These are phyloP conservation scores for Geosmithia morbida DNA, from an alignment of 2,329 filamentous ascomycete genomes.

Conservation along the genomic window DNA sequence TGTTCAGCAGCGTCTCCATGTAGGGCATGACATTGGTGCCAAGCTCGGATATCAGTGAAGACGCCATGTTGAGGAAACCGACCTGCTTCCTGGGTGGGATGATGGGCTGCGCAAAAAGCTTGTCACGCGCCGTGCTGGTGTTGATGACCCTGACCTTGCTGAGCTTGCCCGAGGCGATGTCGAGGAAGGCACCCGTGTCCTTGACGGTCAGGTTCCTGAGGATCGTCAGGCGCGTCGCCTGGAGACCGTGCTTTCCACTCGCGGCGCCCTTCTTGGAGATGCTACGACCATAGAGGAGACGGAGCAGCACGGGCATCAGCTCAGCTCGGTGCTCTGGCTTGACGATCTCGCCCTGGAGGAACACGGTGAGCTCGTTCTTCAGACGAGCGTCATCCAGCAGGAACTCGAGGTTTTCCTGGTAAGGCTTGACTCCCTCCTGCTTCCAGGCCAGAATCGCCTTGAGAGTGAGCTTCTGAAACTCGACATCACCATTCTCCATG, in stretches of 20 bases:
- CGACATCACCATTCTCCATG: constrained; percentile 75
- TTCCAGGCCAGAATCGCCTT: constrained; percentile 88
- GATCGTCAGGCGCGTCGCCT: constrained; percentile 67
- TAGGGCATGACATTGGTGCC: constrained; percentile 59
- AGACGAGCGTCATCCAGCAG: constrained; percentile 84
- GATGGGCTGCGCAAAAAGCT: constrained; percentile 41
- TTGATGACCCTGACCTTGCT: constrained; percentile 44
- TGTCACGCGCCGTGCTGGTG: constrained; percentile 26
- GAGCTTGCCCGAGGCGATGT: constrained; percentile 65
- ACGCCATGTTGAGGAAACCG: constrained; percentile 83
- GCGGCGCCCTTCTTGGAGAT: constrained; percentile 67
- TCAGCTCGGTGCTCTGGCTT: constrained; percentile 56
- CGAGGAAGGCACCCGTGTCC: constrained; percentile 68
- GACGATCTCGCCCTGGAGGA: constrained; percentile 66
- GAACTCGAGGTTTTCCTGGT: constrained; percentile 75
- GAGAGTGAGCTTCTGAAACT: constrained; percentile 74
- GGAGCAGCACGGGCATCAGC: constrained; percentile 74
- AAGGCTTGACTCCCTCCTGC: constrained; percentile 55
- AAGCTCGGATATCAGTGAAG: constrained; percentile 73
- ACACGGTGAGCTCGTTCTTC: constrained; percentile 82
- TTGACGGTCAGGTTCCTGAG: constrained; percentile 61
- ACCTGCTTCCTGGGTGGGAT: constrained; percentile 66
- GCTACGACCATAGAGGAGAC: constrained; percentile 77
- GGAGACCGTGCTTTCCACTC: constrained; percentile 67
- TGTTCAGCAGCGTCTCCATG: constrained; percentile 54